These are phyloP conservation scores for Liriodendron chinense DNA, from an alignment of 164 flowering plant genomes.

Conservation along the genomic window DNA sequence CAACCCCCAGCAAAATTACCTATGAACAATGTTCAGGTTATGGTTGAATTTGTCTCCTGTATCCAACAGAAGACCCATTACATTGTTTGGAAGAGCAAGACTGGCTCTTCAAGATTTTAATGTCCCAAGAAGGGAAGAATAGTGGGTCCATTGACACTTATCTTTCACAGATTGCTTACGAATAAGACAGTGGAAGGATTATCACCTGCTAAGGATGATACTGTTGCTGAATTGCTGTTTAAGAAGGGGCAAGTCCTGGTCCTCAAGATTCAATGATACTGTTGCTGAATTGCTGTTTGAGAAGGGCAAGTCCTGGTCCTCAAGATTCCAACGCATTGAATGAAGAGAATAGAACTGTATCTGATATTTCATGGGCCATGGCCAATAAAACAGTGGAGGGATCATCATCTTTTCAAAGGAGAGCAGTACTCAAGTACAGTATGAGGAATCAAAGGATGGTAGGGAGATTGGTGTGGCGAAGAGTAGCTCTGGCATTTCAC, in stretches of 20 bases:
- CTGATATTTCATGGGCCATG: conserved; percentile 5
- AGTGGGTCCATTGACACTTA: background rate
- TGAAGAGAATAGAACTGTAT: conserved; percentile 13
- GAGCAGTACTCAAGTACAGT: conserved; percentile 13
- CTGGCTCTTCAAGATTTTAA: conserved; percentile 32
- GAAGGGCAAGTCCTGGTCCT: background rate
- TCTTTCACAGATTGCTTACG: background rate
- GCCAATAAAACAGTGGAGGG: conserved; percentile 7
- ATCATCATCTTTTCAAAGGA: conserved; percentile 8
- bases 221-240: conserved; percentile 9
- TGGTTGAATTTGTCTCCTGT: conserved; percentile 41
- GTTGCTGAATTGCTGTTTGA: too few relatives aligned
- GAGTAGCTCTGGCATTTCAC: conserved; percentile 16
- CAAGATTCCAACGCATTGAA: background rate
- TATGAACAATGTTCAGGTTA: conserved; percentile 12
- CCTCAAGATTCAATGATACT: background rate
- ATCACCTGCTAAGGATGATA: conserved; percentile 14
- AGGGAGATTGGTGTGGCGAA: conserved; percentile 11
- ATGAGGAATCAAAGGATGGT: conserved; percentile 12
- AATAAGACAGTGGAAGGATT: conserved; percentile 6
- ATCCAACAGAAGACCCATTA: conserved; percentile 41
- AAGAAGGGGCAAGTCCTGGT: too few relatives aligned
- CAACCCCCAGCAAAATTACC: conserved; percentile 15
- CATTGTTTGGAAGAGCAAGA: conserved; percentile 84
- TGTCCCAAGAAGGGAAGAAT: conserved; percentile 11